Base-by-base conservation (phyloP, 768 basidiomycete species). In the Trametes cubensis region DNA sequence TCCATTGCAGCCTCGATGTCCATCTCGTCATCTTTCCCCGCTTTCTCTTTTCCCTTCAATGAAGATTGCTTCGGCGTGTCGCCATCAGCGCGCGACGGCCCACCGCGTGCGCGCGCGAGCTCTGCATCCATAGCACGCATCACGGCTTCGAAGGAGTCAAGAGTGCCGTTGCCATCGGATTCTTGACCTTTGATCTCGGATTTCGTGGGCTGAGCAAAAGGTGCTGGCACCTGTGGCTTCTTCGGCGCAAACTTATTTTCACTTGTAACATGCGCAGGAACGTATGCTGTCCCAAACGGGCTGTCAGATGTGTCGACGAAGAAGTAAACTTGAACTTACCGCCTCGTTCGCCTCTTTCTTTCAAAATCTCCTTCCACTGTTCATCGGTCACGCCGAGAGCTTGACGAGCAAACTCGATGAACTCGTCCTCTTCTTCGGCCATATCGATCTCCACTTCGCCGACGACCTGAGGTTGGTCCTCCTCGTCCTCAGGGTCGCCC, bases 81-180 rank as follows among this genome's bases (percentile, higher is more conserved):
- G 1, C 2, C 39, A 20, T 15, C 21, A 42, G 26, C 38, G 23
- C 26, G 51, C n/a, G 50, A 57, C 20, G 69, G 67, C 23, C 67
- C 61, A 39, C 77, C 69, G 28, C 77, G 80, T 47, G 76, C 72
- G 17, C 79, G 83, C 20, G 78, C 79, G 30, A 99, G 79, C 67
- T 97, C 92, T 18, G 78, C 83, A 67, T 99, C 97, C 88, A 98
- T 92, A 2, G 94, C 94, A 70, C 85, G 83, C 97, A 98, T 98
- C 34, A 98, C 92, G 1, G 90, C 85, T 71, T 99, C 97, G 65
- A 99, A 98, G 0, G 94, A 95, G 72, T 95, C 84, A 21, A 98
- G 80, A 49, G 87, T 85, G 4, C 87, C 83, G 72, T 94, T 90
- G 7, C 75, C 72, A 55, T 76, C 79, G 14, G 79, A 78, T 20